Evolutionary conservation across 2,329 filamentous ascomycete genomes (phyloP).

Genomic region (Nothophoma quercina): DNA sequence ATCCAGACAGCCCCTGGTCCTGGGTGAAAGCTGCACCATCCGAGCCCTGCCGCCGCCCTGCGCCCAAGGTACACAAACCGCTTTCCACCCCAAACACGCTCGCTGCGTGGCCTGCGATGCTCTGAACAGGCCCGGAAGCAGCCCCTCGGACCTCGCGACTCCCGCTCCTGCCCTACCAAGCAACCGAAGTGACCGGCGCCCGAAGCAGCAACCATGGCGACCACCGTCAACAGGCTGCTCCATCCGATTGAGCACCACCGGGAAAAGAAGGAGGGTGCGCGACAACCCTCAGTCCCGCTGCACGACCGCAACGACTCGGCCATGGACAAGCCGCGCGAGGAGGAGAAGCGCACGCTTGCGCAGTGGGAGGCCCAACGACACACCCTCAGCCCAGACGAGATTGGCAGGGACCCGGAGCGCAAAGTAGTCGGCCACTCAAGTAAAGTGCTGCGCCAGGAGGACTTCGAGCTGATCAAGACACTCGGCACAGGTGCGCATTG

Average conservation of each 20-base stretch:
- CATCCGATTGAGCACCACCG: conserved; percentile 44
- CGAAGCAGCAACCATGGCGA: conserved; percentile 42
- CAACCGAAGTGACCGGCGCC: conserved; percentile 19
- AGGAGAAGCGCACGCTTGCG: conserved; percentile 56
- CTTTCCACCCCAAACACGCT: conserved; percentile 7
- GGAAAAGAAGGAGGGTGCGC: conserved; percentile 33
- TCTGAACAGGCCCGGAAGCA: conserved; percentile 19
- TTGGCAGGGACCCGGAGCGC: conserved; percentile 52
- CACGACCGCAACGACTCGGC: conserved; percentile 46
- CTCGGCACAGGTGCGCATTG: conserved; percentile 71
- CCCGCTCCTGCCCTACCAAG: conserved; percentile 21
- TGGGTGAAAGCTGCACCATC: conserved; percentile 31
- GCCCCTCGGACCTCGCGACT: conserved; percentile 20
- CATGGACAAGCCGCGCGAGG: conserved; percentile 52
- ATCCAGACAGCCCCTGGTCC: conserved; percentile 26
- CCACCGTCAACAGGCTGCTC: conserved; percentile 48
- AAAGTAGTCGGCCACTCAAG: conserved; percentile 59
- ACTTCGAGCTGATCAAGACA: conserved; percentile 78
- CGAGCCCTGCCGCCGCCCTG: conserved; percentile 4
- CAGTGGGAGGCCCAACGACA: conserved; percentile 57
- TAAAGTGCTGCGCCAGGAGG: conserved; percentile 58
- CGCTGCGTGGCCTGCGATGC: conserved; percentile 23
- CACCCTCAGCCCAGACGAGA: conserved; percentile 53
- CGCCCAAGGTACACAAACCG: neutral
- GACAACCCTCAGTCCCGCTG: conserved; percentile 31